Evolutionary conservation across 2,329 filamentous ascomycete species (phyloP).

Genomic region (Myrmaecium sp.): DNA sequence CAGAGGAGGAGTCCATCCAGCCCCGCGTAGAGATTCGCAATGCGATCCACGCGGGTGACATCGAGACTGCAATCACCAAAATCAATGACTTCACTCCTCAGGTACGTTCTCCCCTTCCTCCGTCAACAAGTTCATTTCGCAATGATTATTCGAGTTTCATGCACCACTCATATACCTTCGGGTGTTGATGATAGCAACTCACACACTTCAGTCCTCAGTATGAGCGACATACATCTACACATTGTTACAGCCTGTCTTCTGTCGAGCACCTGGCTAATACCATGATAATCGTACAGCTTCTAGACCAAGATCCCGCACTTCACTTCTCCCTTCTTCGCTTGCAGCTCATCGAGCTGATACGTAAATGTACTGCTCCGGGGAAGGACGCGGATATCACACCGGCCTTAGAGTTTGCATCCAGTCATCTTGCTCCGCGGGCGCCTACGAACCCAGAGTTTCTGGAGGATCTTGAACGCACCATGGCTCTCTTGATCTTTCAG

Average conservation of each 20-base stretch:
- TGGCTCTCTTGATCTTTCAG: slow-evolving; percentile 80
- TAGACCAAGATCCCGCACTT: slow-evolving; percentile 66
- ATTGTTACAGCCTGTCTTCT: slow-evolving; percentile 6
- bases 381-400: slow-evolving; percentile 57
- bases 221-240: slow-evolving; percentile 45
- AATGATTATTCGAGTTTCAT: slow-evolving; percentile 99
- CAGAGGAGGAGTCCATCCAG: slow-evolving; percentile 56
- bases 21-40: slow-evolving; percentile 69
- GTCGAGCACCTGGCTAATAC: slow-evolving; percentile 10
- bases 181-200: slow-evolving; percentile 78
- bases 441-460: slow-evolving; percentile 68
- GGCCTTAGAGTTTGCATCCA: slow-evolving; percentile 73
- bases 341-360: slow-evolving; percentile 87
- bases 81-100: slow-evolving; percentile 83
- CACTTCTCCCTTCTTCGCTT: slow-evolving; percentile 83
- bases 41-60: slow-evolving; percentile 70
- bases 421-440: slow-evolving; percentile 73
- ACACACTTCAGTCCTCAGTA: slow-evolving; percentile 70
- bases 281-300: slow-evolving; percentile 41
- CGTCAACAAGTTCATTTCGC: slow-evolving; percentile 16
- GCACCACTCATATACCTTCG: slow-evolving; percentile 97
- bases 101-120: slow-evolving; percentile 40
- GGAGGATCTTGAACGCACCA: slow-evolving; percentile 76
- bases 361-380: slow-evolving; percentile 49
- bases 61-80: slow-evolving; percentile 68